Conservation (phyloP, 2,329 filamentous ascomycete species). For the Apiospora aurea region DNA sequence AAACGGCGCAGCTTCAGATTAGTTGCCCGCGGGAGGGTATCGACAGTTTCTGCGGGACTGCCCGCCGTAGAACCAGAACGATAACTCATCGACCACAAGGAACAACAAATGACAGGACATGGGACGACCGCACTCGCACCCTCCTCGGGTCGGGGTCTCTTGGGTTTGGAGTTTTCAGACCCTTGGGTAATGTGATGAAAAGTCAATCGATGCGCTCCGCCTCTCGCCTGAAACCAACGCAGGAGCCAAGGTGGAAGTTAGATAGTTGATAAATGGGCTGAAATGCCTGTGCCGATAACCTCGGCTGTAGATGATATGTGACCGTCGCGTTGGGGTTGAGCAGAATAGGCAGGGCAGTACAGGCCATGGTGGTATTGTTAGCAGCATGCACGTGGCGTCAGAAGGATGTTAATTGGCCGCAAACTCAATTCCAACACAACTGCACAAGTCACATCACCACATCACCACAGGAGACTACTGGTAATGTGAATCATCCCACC, state of each 20-base stretch:
- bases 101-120: constrained; percentile 14
- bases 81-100: constrained; percentile 12
- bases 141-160: neutral
- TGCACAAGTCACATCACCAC: neutral
- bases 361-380: neutral
- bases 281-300: neutral
- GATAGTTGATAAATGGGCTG: neutral
- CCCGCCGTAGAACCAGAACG: constrained; percentile 18
- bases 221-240: neutral
- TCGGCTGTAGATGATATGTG: neutral
- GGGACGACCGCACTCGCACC: neutral
- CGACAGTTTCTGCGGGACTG: constrained; percentile 16
- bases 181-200: neutral
- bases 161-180: neutral
- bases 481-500: constrained; percentile 3
- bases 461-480: constrained; percentile 5
- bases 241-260: neutral
- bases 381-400: neutral
- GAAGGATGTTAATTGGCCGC: neutral
- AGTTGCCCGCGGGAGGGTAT: constrained; percentile 13
- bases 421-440: neutral
- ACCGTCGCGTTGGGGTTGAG: neutral
- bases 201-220: neutral
- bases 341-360: neutral
- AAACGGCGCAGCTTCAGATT: constrained; percentile 6